Base-by-base conservation (phyloP, 2,329 filamentous ascomycete species). In the Sporothrix pseudoabietina region DNA sequence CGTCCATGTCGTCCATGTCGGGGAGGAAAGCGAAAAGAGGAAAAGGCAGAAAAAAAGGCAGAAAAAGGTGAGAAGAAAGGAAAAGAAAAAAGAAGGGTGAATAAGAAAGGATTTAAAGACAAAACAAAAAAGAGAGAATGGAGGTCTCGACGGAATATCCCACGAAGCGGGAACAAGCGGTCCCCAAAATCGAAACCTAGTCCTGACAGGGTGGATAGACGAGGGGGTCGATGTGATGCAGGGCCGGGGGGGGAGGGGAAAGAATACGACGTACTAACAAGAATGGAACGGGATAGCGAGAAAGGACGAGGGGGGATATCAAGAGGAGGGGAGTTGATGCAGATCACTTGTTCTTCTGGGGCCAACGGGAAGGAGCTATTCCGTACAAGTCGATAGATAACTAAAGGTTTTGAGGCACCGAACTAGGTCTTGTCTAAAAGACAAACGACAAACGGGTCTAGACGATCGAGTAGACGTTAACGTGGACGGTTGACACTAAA, bases 1-100 rank as follows among this genome's bases (percentile, higher is more conserved):
- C 72, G 69, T 75, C 72, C 26, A 69, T 30, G 30, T 69, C 69
- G 22, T 39, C 70, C 75, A 75, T 72, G 26, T 26, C 26, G 26
- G 54, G 35, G 1, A 19, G 10, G 26, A 63, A 30, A 49, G 12
- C 19, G 10, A 44, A 52, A 54, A 12, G 35, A n/a, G n/a, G n/a
- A 49, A 19, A 35, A 44, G 22, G 26, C 26, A 26, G 44, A 26
- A 70, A 39, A 35, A 35, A 55, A 41, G 52, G 44, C 19, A 4
- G 22, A 68, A 16, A 57, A 57, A 2, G 44, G 55, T 3, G 26
- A 0, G n/a, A 26, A 41, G 4, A 47, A 69, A 44, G 32, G 41
- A 52, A 61, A 69, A 52, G 35, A 54, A 65, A 71, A 52, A 14
- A 2, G 8, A 26, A 61, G 35, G 32, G 59, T 26, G 22, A n/a